A percentile compares a stretch with the other conserved stretches of the same genome.
Conservation (phyloP, 202 grass and related monocot species). For the Elaeis oleifera region DNA sequence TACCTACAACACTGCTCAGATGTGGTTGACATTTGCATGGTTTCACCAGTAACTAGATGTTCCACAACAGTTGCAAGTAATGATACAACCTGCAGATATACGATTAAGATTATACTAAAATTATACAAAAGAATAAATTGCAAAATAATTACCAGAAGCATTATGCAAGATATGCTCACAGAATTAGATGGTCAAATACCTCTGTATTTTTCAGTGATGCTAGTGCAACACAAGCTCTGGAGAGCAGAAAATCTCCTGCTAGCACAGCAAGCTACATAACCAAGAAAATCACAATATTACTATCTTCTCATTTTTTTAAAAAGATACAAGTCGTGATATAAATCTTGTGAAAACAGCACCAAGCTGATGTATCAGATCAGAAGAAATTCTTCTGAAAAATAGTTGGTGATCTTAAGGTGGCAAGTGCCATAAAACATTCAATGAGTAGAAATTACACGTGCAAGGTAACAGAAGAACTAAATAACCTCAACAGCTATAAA, state of each 20-base stretch:
- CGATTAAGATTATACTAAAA: conserved; percentile 5
- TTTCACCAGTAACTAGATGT: conserved; percentile 96
- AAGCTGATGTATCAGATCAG: too few species aligned
- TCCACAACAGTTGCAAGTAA: conserved; percentile 81
- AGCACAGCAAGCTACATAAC: conserved; percentile 82
- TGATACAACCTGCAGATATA: conserved; percentile 64
- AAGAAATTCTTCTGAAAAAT: too few species aligned
- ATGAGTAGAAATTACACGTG: too few species aligned
- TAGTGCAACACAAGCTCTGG: conserved; percentile 90
- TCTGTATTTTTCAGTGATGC: conserved; percentile 92
- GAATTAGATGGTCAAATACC: conserved; percentile 29
- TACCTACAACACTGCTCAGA: conserved; percentile 79
- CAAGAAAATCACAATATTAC: neutral
- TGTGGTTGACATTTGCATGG: conserved; percentile 83
- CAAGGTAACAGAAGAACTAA: too few species aligned
- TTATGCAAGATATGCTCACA: too few species aligned
- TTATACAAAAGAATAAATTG: conserved; percentile 9
- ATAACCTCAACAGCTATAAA: too few species aligned
- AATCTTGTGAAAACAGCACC: neutral
- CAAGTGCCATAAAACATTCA: too few species aligned
- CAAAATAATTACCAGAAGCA: neutral
- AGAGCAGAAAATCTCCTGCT: conserved; percentile 91
- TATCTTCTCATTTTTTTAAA: neutral
- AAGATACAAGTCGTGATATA: neutral
- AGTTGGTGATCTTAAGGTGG: too few species aligned